Evolutionary conservation across 2,329 filamentous ascomycete species (phyloP).

Genomic region (Samsoniella hepiali): DNA sequence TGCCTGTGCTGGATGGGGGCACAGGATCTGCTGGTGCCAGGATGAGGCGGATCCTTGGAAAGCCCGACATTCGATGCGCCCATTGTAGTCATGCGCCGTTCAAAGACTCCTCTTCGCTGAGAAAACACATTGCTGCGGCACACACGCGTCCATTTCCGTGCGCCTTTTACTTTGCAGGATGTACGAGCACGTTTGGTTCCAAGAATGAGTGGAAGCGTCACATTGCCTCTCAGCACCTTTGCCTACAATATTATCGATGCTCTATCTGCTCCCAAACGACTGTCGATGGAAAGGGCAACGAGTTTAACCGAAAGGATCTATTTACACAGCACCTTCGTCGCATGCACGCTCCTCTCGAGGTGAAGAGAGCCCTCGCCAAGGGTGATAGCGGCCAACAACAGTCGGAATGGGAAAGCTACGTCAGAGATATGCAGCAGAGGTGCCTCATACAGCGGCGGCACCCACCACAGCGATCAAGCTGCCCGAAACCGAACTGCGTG

Average conservation of each 20-base stretch:
- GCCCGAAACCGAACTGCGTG: constrained; percentile 68
- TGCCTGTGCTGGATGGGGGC: constrained; percentile 22
- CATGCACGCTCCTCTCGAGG: constrained; percentile 78
- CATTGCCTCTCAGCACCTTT: constrained; percentile 84
- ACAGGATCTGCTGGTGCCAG: constrained; percentile 41
- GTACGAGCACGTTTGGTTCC: constrained; percentile 76
- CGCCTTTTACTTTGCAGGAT: constrained; percentile 81
- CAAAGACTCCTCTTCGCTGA: constrained; percentile 62
- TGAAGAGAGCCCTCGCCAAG: constrained; percentile 55
- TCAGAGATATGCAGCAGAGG: constrained; percentile 67
- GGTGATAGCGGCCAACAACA: constrained; percentile 55
- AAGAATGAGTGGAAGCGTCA: constrained; percentile 99
- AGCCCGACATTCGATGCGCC: constrained; percentile 59
- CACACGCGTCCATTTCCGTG: constrained; percentile 78
- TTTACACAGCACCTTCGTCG: constrained; percentile 92
- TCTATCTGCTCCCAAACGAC: constrained; percentile 56
- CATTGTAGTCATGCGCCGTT: constrained; percentile 63
- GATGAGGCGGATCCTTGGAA: constrained; percentile 47
- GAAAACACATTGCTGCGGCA: constrained; percentile 65
- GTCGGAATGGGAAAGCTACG: constrained; percentile 60
- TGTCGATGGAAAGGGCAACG: constrained; percentile 56
- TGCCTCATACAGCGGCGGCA: constrained; percentile 69
- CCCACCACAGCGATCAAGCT: constrained; percentile 69
- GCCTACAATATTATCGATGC: constrained; percentile 62
- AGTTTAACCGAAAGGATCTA: constrained; percentile 93